Base-by-base conservation (phyloP, 164 flowering plant species). In the Akebia trifoliata region DNA sequence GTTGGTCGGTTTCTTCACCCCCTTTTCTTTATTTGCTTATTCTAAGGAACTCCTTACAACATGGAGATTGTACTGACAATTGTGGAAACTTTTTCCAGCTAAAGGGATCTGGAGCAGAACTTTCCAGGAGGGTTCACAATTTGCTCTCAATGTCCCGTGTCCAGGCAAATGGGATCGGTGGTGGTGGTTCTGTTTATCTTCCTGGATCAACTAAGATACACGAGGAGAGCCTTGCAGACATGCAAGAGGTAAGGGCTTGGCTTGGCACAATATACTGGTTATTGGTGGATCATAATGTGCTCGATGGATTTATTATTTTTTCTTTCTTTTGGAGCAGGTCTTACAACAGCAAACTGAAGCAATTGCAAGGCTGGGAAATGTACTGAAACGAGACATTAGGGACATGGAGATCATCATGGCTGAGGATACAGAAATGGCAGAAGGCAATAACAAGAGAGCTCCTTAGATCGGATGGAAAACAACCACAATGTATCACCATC, bases 271-370 rank as follows among this genome's bases (percentile, higher is more conserved):
- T 10, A 25, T 31, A 29, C 4, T 21, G 25, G 8, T 15, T 8
- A 1, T 58, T 4, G 8, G 18, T 6, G 36, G 35, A 11, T n/a
- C 14, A 47, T 42, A 20, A 5, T 2, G 18, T 4, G 12, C 15
- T 26, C 22, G 7, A 20, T 15, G 10, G n/a, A 31, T 12, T 4
- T 5, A 10, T 4, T 6, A 28, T 35, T 14, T 49, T 18, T 20
- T 12, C 39, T 61, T 32, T 49, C 21, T 8, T 56, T 36, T 43
- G 24, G 8, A 4, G 31, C 78, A 92, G 99, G 97, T 93, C 6
- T 72, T 90, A 51, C 99, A 90, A 56, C 92, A 84, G 79, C 99
- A 90, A 68, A 94, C 97, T 0, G 95, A 83, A 59, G 97, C 96
- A 53, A 81, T 94, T 50, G 89, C 85, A 25, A 78, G 96, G 69